A percentile compares a stretch with the other conserved stretches of the same genome.
Conservation (phyloP, 208 protist genomes). For the Leishmania arabica region DNA sequence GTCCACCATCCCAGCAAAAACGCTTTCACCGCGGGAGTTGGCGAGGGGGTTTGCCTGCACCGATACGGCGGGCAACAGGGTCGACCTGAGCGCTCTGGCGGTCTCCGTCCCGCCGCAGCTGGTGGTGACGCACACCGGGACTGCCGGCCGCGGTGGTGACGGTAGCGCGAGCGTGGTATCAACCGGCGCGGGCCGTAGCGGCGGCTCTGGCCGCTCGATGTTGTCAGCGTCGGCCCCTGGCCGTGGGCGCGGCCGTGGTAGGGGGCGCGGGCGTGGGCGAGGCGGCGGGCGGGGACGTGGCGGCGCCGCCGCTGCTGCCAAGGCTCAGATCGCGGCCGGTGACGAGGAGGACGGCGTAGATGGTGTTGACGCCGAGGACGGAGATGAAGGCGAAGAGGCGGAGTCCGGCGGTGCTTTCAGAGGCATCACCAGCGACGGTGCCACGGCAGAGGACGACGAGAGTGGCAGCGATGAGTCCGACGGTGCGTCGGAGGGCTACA, state of each 20-base stretch:
- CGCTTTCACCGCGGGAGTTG: constrained; percentile 15
- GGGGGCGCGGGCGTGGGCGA: constrained; percentile 7
- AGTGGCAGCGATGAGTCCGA: constrained; percentile 1
- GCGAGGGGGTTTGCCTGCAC: constrained; percentile 16
- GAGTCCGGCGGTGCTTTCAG: not conserved
- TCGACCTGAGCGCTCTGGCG: constrained; percentile 13
- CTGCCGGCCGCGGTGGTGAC: not conserved
- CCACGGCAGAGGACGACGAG: constrained; percentile 5
- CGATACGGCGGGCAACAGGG: constrained; percentile 15
- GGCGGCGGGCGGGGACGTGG: constrained; percentile 5
- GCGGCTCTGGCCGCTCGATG: not conserved
- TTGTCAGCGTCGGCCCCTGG: not conserved
- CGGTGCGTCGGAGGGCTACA: constrained; percentile 1
- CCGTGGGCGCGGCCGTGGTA: constrained; percentile 12
- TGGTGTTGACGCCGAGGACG: not conserved
- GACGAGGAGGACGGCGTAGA: constrained; percentile 13
- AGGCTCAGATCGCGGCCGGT: not conserved
- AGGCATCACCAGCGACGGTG: not conserved
- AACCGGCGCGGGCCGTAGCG: not conserved
- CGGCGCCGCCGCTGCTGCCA: constrained; percentile 1
- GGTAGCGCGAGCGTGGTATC: not conserved
- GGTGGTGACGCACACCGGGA: constrained; percentile 5
- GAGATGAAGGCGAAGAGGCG: not conserved
- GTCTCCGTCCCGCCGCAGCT: constrained; percentile 9
- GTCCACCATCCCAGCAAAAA: not conserved